Evolutionary conservation across 441 rosid genomes (phyloP).

Genomic region (Rhodomyrtus psidioides): DNA sequence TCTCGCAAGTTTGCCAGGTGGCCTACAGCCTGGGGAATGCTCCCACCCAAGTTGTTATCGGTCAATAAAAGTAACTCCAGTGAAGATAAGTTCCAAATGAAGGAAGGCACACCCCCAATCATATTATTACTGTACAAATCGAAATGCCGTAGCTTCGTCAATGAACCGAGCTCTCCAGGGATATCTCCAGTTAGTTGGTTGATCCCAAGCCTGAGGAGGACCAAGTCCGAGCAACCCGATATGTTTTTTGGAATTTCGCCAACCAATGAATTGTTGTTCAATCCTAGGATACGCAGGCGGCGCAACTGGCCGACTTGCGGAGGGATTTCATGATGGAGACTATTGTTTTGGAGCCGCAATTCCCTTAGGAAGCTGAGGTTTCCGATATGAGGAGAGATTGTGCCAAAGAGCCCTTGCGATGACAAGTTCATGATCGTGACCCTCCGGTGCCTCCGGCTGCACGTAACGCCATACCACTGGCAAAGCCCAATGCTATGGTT

Average conservation of each 20-base stretch:
- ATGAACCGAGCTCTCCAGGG: background rate
- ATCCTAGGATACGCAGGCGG: background rate
- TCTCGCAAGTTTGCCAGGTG: background rate
- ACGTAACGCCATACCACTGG: background rate
- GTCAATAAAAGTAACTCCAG: background rate
- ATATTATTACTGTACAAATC: background rate
- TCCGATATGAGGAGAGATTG: background rate
- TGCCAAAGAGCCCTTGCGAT: background rate
- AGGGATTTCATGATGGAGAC: background rate
- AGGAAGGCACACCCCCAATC: background rate
- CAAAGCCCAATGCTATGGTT: background rate
- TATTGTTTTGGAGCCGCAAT: background rate
- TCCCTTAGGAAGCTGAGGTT: background rate
- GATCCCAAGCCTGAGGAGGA: fast-evolving
- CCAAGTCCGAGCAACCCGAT: background rate
- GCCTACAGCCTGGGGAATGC: background rate
- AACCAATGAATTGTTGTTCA: background rate
- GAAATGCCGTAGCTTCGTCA: background rate
- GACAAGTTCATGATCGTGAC: background rate
- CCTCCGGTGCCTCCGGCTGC: background rate
- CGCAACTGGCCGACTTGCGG: background rate
- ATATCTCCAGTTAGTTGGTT: background rate
- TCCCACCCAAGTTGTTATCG: background rate
- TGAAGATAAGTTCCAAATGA: background rate
- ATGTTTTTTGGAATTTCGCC: background rate